Conservation (phyloP, 1,284 basidiomycete species). For the Inonotus obliquus region DNA sequence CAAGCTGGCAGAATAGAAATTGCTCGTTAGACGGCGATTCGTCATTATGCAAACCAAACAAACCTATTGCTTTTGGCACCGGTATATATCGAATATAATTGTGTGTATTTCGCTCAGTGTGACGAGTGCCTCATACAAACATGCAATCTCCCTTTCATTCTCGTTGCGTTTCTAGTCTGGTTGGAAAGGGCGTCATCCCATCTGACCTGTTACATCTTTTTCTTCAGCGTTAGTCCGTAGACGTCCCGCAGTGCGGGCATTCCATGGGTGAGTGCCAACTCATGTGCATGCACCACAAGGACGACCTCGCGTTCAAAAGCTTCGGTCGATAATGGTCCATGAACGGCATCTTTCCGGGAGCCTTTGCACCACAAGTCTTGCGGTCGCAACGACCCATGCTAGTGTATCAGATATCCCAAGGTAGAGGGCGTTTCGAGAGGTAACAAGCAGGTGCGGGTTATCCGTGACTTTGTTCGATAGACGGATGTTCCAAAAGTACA, state of each 20-base stretch:
- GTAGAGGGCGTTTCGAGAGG: constrained; percentile 34
- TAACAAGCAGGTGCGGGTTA: constrained; percentile 24
- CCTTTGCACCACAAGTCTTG: constrained; percentile 51
- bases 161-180: not conserved
- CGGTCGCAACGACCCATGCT: constrained; percentile 49
- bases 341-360: constrained; percentile 45
- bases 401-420: constrained; percentile 37
- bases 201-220: not conserved
- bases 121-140: no score
- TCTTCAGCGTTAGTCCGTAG: not conserved
- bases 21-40: not conserved
- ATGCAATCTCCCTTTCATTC: not conserved
- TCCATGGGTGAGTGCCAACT: not conserved
- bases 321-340: constrained; percentile 45
- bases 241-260: not conserved
- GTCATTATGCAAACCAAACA: not conserved
- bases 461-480: not conserved
- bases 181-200: not conserved
- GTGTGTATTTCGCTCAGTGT: not conserved
- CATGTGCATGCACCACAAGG: not conserved
- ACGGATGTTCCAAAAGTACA: not conserved
- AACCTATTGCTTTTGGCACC: not conserved
- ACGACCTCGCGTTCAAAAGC: constrained; percentile 33
- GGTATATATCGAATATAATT: no score
- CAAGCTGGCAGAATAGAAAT: constrained; percentile 10